Evolutionary conservation across 345 rosid genomes (phyloP).

Genomic region (Populus alba): DNA sequence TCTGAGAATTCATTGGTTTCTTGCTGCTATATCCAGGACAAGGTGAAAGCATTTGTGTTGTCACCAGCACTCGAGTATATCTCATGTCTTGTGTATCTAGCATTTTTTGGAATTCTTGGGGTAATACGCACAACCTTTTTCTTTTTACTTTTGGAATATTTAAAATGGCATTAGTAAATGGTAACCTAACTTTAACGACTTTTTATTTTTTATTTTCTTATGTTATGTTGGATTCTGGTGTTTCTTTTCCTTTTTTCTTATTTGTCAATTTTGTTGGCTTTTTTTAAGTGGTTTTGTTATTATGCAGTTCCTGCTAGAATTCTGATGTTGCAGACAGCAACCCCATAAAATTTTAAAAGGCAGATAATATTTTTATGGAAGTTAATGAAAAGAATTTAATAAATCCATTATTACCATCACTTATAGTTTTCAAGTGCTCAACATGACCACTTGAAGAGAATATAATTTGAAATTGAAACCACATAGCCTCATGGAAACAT

Average conservation of each 20-base stretch:
- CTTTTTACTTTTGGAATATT: background rate
- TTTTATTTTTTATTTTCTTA: no score
- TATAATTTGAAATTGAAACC: background rate
- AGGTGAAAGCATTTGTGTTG: conserved; percentile 26
- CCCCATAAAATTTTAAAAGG: background rate
- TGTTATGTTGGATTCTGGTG: background rate
- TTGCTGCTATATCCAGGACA: conserved; percentile 29
- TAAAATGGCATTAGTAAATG: background rate
- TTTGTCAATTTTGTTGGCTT: background rate
- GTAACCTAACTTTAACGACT: background rate
- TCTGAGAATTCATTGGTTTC: background rate
- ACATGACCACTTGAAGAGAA: background rate
- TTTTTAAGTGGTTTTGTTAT: background rate
- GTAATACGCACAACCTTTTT: conserved; percentile 25
- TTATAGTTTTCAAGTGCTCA: background rate
- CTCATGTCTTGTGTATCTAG: conserved; percentile 54
- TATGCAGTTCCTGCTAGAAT: background rate
- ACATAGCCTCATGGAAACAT: background rate
- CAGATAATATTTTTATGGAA: background rate
- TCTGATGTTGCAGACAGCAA: background rate
- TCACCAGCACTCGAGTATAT: conserved; percentile 50
- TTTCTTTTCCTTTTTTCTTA: background rate
- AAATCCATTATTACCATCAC: background rate
- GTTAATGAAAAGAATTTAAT: background rate
- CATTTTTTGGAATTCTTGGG: conserved; percentile 82